These are phyloP conservation scores for Daldinia decipiens DNA, from an alignment of 495 filamentous ascomycete genomes.

Conservation along the genomic window DNA sequence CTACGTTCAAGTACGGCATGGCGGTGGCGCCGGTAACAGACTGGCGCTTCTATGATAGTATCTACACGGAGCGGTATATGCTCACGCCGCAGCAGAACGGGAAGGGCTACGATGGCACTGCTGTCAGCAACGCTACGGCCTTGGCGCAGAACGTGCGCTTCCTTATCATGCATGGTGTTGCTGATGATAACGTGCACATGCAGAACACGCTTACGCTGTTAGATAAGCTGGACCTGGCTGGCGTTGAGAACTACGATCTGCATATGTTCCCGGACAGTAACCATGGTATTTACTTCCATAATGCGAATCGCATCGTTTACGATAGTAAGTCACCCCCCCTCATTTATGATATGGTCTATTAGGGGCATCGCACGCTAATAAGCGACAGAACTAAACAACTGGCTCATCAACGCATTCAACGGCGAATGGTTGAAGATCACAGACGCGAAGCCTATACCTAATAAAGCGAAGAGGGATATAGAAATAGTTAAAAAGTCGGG, in stretches of 20 bases:
- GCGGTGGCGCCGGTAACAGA: conserved; percentile 97
- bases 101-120: conserved; percentile 77
- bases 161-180: conserved; percentile 91
- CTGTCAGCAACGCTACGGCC: conserved; percentile 75
- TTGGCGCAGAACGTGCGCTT: conserved; percentile 82
- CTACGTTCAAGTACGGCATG: conserved; percentile 96
- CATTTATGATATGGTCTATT: neutral
- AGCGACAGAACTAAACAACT: conserved; percentile 80
- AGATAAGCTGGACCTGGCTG: conserved; percentile 84
- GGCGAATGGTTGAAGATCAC: conserved; percentile 89
- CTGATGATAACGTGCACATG: conserved; percentile 96
- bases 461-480: conserved; percentile 41
- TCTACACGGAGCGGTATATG: conserved; percentile 98
- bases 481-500: conserved; percentile 34
- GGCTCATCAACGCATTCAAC: conserved; percentile 97
- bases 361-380: conserved; percentile 41
- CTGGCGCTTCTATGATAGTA: conserved; percentile 94
- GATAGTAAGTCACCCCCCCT: conserved; percentile 73
- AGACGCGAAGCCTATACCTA: conserved; percentile 66
- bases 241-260: conserved; percentile 94
- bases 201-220: conserved; percentile 89
- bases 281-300: conserved; percentile 95
- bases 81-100: conserved; percentile 85
- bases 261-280: conserved; percentile 97
- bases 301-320: conserved; percentile 91